Evolutionary conservation across 2,329 filamentous ascomycete species (phyloP), one percentile per base, ranked within the genome.

Genomic region (Fusarium citri): DNA sequence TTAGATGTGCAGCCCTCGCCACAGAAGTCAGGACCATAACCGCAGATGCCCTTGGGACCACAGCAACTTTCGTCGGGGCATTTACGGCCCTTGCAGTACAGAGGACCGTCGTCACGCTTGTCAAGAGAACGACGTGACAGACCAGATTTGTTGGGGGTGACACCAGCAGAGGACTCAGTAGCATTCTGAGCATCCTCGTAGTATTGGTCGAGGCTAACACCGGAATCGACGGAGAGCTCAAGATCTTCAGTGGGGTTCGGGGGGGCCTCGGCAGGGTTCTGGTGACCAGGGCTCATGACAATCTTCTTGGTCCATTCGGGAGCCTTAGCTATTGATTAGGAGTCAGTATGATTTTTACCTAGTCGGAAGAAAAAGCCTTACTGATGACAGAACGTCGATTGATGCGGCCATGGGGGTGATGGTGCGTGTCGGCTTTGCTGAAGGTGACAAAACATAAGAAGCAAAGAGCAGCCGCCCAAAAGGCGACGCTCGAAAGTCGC

Each of bases 1-100:
- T 23, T 66, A 23, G 62, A 78, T 77, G 3, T 70, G 69, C 2
- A 37, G 4, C 60, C 60, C 0, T 30, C 6, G 8, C 42, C 56
- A 22, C 60, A 64, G 8, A 23, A 64, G 9, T 61, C 60, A 6
- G 60, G 60, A 0, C 60, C 60, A 6, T 61, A 64, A 0, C 60
- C 60, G 1, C 60, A 61, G 2, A 61, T 64, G 1, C 37, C 25
- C 2, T 61, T 14, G 1, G 47, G 47, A 5, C 60, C 49, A 20
- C 60, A 64, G 23, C 60, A 64, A 4, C 60, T 64, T 0, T 51
- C 61, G 3, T 64, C 62, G 6, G 59, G 20, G 0, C 59, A 65
- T 6, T 20, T 8, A 3, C 8, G 26, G 23, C 41, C 57, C 3
- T 62, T 64, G 28, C 61, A 64, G n/a, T 64, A 64, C 4, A 64